Conservation (phyloP, 2,329 filamentous ascomycete genomes). For the Pseudopyrenochaeta lycopersici region DNA sequence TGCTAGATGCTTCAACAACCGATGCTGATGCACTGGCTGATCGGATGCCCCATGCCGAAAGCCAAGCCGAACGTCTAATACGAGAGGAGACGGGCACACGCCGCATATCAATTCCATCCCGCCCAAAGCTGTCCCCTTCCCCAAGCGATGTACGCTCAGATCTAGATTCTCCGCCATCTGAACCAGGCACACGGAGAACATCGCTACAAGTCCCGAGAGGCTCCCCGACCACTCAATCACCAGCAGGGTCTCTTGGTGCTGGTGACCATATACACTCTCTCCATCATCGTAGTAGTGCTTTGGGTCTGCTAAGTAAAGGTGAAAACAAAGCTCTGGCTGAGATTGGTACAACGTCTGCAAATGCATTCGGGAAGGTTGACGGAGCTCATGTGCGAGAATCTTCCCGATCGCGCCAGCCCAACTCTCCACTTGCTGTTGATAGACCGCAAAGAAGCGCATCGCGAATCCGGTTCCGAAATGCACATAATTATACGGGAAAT, state of each 20-base stretch:
- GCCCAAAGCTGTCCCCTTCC: constrained; percentile 24
- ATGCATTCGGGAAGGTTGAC: constrained; percentile 72
- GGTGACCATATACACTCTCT: constrained; percentile 49
- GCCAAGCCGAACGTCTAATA: constrained; percentile 48
- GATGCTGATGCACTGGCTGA: constrained; percentile 72
- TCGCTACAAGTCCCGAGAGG: constrained; percentile 39
- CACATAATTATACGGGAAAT: constrained; percentile 87
- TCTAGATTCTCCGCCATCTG: constrained; percentile 37
- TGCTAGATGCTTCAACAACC: constrained; percentile 90
- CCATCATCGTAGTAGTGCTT: constrained; percentile 63
- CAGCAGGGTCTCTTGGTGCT: constrained; percentile 39
- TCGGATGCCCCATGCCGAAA: constrained; percentile 52
- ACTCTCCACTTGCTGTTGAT: constrained; percentile 42
- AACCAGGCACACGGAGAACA: constrained; percentile 46
- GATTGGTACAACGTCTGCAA: constrained; percentile 69
- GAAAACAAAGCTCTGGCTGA: constrained; percentile 71
- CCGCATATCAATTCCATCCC: constrained; percentile 33
- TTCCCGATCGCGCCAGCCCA: constrained; percentile 38
- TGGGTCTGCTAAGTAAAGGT: constrained; percentile 67
- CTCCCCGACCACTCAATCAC: constrained; percentile 37
- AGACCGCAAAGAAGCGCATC: constrained; percentile 42
- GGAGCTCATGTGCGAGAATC: constrained; percentile 50
- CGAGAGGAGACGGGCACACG: constrained; percentile 32
- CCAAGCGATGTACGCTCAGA: constrained; percentile 23
- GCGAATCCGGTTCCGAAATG: constrained; percentile 64